phyloP scores from a whole-genome alignment of 768 basidiomycete species.

The Phylloporus sp. region DNA sequence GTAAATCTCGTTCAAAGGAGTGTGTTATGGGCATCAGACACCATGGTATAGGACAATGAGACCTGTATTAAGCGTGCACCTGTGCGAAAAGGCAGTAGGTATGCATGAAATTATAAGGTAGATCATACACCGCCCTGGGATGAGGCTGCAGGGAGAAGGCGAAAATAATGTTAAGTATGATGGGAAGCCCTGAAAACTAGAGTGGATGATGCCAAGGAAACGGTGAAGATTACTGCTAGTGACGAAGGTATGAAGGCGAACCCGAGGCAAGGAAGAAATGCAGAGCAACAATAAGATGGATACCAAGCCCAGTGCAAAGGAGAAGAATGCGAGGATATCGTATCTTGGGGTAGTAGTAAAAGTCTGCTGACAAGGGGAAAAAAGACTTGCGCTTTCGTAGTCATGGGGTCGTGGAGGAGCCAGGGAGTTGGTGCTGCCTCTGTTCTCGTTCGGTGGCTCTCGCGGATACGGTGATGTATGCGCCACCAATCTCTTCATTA shows the following conservation, averaged over 20 bases:
- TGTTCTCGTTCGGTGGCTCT: conserved; percentile 67
- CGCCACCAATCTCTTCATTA: conserved; percentile 71
- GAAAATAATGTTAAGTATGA: conserved; percentile 28
- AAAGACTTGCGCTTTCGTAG: conserved; percentile 14
- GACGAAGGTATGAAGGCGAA: conserved; percentile 27
- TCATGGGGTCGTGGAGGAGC: conserved; percentile 30
- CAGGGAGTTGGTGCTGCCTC: conserved; percentile 24
- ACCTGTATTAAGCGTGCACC: conserved; percentile 28
- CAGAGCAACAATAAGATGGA: conserved; percentile 22
- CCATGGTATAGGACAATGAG: conserved; percentile 21
- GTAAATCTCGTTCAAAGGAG: background rate
- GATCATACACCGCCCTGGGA: conserved; percentile 31
- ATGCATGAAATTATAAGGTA: conserved; percentile 34
- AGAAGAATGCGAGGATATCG: conserved; percentile 26
- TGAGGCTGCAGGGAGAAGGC: conserved; percentile 18
- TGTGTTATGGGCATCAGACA: background rate
- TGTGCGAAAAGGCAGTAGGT: conserved; percentile 32
- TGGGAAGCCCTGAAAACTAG: conserved; percentile 19
- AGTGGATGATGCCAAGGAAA: conserved; percentile 28
- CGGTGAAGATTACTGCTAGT: conserved; percentile 29
- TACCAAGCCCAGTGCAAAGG: conserved; percentile 19
- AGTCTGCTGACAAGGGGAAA: conserved; percentile 18
- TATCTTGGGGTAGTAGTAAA: conserved; percentile 26
- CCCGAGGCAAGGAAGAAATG: conserved; percentile 17
- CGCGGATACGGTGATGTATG: conserved; percentile 83